Evolutionary conservation across 306 rosid species (phyloP).

Genomic region (Datisca glomerata): DNA sequence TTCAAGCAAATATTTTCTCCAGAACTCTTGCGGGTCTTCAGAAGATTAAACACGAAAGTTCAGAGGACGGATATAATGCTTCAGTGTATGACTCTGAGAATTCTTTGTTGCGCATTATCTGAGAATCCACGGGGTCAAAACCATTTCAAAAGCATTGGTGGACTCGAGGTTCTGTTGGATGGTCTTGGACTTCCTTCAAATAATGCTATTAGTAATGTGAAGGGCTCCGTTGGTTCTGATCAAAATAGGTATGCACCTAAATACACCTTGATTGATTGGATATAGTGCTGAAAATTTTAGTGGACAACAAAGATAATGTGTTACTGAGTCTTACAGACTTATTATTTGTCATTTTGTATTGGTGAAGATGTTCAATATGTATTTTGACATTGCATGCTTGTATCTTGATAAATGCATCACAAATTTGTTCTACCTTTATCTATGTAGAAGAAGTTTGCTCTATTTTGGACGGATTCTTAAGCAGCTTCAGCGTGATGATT

Average conservation of each 20-base stretch:
- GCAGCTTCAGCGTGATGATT: no score
- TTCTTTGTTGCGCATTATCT: slow-evolving; percentile 61
- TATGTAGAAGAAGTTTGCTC: no score
- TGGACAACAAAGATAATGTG: no score
- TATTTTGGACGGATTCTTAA: no score
- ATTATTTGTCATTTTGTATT: no score
- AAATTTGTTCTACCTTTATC: no score
- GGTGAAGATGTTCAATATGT: no score
- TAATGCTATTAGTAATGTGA: slow-evolving; percentile 38
- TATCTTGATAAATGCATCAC: no score
- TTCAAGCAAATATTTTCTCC: slow-evolving; percentile 22
- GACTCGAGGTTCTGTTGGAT: slow-evolving; percentile 94
- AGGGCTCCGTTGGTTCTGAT: slow-evolving; percentile 26
- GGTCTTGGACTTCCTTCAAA: slow-evolving; percentile 83
- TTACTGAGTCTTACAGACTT: no score
- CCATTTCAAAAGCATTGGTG: slow-evolving; percentile 97
- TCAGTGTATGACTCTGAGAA: slow-evolving; percentile 65
- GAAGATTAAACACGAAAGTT: slow-evolving; percentile 86
- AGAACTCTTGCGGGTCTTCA: slow-evolving; percentile 79
- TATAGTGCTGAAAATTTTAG: background rate
- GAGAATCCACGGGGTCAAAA: slow-evolving; percentile 85
- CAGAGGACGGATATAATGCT: slow-evolving; percentile 60
- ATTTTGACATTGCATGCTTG: no score
- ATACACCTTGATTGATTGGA: background rate
- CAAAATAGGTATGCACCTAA: slow-evolving; percentile 45